phyloP scores from a whole-genome alignment of 768 basidiomycete species.

The Suillus plorans region DNA sequence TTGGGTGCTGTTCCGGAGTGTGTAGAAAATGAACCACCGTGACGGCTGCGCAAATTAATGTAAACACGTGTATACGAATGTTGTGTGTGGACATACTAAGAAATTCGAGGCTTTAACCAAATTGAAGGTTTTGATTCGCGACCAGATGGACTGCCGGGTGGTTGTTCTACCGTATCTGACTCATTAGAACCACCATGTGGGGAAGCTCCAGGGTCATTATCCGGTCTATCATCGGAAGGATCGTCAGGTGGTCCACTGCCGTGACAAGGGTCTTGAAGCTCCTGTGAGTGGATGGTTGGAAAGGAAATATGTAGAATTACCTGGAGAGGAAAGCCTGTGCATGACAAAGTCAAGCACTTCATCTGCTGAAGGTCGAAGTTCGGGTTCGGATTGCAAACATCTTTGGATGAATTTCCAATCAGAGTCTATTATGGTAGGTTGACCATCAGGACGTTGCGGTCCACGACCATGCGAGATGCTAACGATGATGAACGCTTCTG shows the following conservation, averaged over 20 bases:
- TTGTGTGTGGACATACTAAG: neutral
- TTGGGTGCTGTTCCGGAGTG: neutral
- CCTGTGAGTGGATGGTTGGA: neutral
- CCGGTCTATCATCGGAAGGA: neutral
- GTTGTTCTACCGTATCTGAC: neutral
- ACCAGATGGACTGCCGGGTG: neutral
- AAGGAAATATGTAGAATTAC: neutral
- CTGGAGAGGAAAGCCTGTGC: neutral
- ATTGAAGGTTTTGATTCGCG: neutral
- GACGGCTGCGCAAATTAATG: neutral
- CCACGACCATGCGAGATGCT: neutral
- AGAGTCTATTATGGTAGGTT: neutral
- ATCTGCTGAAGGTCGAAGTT: neutral
- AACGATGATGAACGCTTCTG: neutral
- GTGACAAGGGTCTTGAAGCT: neutral
- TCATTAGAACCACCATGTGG: neutral
- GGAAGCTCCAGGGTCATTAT: neutral
- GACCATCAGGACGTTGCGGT: neutral
- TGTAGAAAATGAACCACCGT: too few species aligned
- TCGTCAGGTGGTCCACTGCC: neutral
- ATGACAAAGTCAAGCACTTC: neutral
- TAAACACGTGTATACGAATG: neutral
- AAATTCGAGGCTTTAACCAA: too few species aligned
- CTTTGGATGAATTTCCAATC: neutral
- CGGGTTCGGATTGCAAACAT: neutral